Base-by-base conservation (phyloP, 805 yeast species). In the Yarrowia divulgata region DNA sequence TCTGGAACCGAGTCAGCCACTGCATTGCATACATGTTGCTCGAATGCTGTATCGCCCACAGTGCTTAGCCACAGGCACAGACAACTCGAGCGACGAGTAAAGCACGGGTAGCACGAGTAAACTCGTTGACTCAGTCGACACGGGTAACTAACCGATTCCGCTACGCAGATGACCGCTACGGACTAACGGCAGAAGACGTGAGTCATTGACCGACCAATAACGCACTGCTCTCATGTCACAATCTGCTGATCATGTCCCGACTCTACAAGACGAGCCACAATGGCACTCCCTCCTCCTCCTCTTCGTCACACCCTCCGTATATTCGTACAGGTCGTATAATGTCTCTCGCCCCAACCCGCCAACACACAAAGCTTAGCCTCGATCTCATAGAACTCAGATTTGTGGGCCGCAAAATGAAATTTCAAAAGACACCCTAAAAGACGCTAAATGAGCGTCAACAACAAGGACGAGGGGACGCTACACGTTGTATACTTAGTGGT, bases 1-100 rank as follows among this genome's bases (percentile, higher is more conserved):
- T 42, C 32, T 57, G 52, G 66, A 45, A 60, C 66, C 66, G 66
- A 60, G 66, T 60, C 66, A 60, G 52, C 52, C 42, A 43, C 52
- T 60, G 66, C 66, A 60, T 60, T 45, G 52, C 63, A 57, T 57
- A 37, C 57, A 35, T 23, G 58, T 54, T 37, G 58, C 58, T 54
- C 58, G 37, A 50, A n/a, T 48, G 16, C 52, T 48, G 29, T 23
- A 23, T 23, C 29, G 29, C 29, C 29, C 29, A 23, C 29, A 2
- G 29, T 23, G 19, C 54, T 23, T 39, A 54, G 45, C 58, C 58
- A 52, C 58, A 52, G 39, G 9, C 8, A 19, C 23, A 16, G 8
- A 7, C 3, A 23, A 4, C 29, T 4, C 29, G 29, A 23, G 29
- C 29, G 29, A 23, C 29, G 29, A 4, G 29, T 23, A 23, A 23